Base-by-base conservation (phyloP, 148 eudicot genomes). In the Cornus florida region DNA sequence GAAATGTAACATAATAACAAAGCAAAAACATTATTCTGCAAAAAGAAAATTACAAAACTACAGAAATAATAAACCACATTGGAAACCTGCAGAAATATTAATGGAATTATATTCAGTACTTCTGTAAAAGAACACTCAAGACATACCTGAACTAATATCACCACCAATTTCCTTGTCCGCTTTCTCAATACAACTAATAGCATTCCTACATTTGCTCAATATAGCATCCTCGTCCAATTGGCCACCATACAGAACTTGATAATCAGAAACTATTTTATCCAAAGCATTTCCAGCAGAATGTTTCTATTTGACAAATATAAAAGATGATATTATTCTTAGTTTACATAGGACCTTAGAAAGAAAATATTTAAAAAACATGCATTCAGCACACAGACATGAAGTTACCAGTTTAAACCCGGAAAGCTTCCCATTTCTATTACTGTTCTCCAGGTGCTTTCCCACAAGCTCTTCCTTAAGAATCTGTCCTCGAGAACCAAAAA, bases 401-500 rank as follows among this genome's bases (percentile, higher is more conserved):
- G 82, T 80, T 69, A 90, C 99, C 85, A 86, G 80, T 83, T 93
- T 91, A 32, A 67, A 32, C 66, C 83, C 88, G 41, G 66, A 75
- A 80, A 76, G 89, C 74, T 81, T 88, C 80, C 70, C 90, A 71
- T 75, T 83, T 82, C 82, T 93, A 66, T 85, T 81, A 76, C 72
- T 86, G 72, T 72, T 89, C 68, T 92, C 97, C 69, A 88, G 74
- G 35, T 83, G 91, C 87, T 74, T 93, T 71, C 91, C 90, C 53
- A 83, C 81, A 83, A 93, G 87, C 81, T 93, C 99, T 60, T 90
- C 93, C 92, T 95, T 95, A 31, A 94, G 90, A 81, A 89, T 84
- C 82, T 90, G 97, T 72, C 97, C 98, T 57, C 95, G 86, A 76
- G 99, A 93, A 79, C 99, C 99, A 83, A 96, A 96, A 67, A 96